Base-by-base conservation (phyloP, 2,329 filamentous ascomycete species). In the Ophiosphaerella korrae region DNA sequence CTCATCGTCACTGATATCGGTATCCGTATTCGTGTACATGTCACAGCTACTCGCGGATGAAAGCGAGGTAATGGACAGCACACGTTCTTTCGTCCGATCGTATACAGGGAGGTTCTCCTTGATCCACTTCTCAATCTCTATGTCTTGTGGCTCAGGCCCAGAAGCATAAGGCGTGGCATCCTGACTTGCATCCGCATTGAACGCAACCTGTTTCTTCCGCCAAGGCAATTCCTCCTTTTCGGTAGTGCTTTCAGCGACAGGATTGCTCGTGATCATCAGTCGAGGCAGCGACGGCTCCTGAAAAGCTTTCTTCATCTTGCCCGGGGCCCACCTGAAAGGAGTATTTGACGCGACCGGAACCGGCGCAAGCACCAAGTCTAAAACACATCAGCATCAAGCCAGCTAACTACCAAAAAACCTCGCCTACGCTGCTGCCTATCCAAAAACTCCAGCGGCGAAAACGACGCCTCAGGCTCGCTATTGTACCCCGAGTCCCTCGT, bases 401-500 rank as follows among this genome's bases (percentile, higher is more conserved):
- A 26, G 5, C 9, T 26, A 26, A 3, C 9, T 26, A 18, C 16
- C n/a, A 24, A 16, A 13, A 23, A 33, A 11, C 18, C 18, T 33
- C n/a, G 35, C 53, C 44, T 55, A 62, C 66, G 42, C 18, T 62
- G 57, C 26, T 63, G 52, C 9, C 46, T 38, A 16, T 36, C 46
- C 12, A 43, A 39, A 36, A 60, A 51, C 16, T 68, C 65, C 16
- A 66, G 51, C 7, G 65, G 65, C 9, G 65, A 70, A 34, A 65
- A 50, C 36, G 63, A 60, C 14, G 60, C 38, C 24, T 70, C 66
- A 7, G 57, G 56, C 26, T 70, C 63, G 48, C 66, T 68, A 34
- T 57, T 66, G 48, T 70, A 70, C 6, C 67, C 67, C n/a, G 67
- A 70, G 42, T 70, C 67, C 7, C 58, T 50, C 7, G 67, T 68